Percentiles rank a stretch among this genome's conserved stretches.
These are phyloP conservation scores for Corrigiola litoralis DNA, from an alignment of 179 eudicot genomes.

Conservation along the genomic window DNA sequence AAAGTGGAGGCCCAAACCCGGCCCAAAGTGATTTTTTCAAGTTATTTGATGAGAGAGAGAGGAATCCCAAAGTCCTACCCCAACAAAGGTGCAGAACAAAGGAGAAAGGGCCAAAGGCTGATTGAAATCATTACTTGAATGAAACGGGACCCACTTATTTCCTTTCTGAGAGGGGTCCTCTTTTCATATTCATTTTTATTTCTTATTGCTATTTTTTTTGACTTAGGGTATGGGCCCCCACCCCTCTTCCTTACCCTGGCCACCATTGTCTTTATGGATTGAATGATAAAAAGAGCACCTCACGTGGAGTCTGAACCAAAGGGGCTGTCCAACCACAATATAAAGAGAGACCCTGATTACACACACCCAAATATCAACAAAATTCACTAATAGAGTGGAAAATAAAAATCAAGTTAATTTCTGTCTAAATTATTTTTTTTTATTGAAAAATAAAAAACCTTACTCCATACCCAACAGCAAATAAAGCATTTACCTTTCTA, in stretches of 20 bases:
- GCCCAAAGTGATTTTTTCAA: slow-evolving; percentile 17
- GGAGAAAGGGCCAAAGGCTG: slow-evolving; percentile 15
- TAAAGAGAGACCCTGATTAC: slow-evolving; percentile 11
- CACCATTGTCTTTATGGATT: slow-evolving; percentile 45
- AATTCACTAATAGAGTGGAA: too few species aligned
- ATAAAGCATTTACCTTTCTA: slow-evolving; percentile 33
- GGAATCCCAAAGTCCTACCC: slow-evolving; percentile 8
- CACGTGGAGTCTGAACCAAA: slow-evolving; percentile 57
- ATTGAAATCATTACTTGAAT: slow-evolving; percentile 23
- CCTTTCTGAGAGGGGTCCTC: not conserved
- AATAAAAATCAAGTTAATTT: too few species aligned
- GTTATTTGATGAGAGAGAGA: not conserved
- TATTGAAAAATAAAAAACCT: not conserved
- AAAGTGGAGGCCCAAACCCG: slow-evolving; percentile 29
- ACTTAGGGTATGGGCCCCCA: slow-evolving; percentile 15
- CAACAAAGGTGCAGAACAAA: slow-evolving; percentile 25
- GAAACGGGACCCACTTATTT: slow-evolving; percentile 12
- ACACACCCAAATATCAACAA: not conserved
- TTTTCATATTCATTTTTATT: not conserved
- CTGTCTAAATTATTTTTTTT: not conserved
- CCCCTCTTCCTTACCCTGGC: slow-evolving; percentile 17
- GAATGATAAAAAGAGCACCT: slow-evolving; percentile 47
- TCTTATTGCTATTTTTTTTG: not conserved
- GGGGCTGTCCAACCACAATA: slow-evolving; percentile 44
- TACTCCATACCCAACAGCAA: slow-evolving; percentile 17